Evolutionary conservation across 1,139 yeast species (phyloP), one percentile per base, ranked within the genome.

Genomic region (Geotrichum citri-aurantii): DNA sequence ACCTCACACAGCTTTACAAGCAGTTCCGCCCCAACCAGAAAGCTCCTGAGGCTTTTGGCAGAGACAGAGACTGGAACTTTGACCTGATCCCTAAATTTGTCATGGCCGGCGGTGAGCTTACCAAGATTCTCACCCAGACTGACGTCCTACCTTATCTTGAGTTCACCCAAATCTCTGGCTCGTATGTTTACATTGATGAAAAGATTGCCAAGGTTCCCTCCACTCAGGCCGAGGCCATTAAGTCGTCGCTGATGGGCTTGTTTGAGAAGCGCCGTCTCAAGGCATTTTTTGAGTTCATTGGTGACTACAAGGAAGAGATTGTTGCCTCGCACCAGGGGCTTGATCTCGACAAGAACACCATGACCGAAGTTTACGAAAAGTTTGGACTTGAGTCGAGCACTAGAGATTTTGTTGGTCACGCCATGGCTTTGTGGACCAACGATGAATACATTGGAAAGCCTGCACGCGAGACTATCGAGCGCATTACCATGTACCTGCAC

Each of bases 21-120:
- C 76, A 77, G 69, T 77, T 76, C 71, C 74, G 79, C 40, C 77
- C 78, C 24, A 58, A 59, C 27, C 66, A 65, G 49, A 88, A 86
- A 66, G 80, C 82, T 62, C 90, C 95, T 21, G 88, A 85, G 62
- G 80, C 77, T 47, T 81, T 85, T 61, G 99, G 99, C 54, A 83
- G 95, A 67, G 97, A 91, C 70, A 82, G 98, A 65, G 98, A 93
- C 73, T 93, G 99, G 98, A 91, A 95, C 73, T 92, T 93, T 59
- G 99, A 93, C 72, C 80, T 93, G 77, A 91, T 93, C 68, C 99
- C 99, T 55, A 93, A 93, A 77, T 92, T 93, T 68, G 79, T 95
- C 67, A 93, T 93, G 99, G 93, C 98, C 59, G 90, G 91, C 69
- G 99, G 99, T 48, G 99, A 93, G 72, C 81, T 93, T 75, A 92